Percentiles rank a stretch among this genome's conserved stretches.
Conservation (phyloP, 139 green algal species). For the Coelastrella sp. region DNA sequence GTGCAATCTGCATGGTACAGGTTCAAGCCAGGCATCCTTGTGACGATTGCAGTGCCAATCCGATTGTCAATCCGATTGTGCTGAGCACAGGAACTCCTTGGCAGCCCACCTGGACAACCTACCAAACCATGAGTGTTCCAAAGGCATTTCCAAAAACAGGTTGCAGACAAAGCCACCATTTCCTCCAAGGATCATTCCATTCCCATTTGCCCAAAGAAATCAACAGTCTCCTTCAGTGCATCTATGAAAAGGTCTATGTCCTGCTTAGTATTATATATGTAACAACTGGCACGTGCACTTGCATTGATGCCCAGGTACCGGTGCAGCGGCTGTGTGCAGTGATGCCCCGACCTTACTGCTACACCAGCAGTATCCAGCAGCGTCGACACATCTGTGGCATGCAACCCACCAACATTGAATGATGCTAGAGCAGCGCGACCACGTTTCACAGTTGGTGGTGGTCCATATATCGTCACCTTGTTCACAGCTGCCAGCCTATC, state of each 20-base stretch:
- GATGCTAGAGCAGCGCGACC: slow-evolving; percentile 85
- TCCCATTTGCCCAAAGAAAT: slow-evolving; percentile 82
- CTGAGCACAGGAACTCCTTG: no score
- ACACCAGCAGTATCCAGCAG: slow-evolving; percentile 91
- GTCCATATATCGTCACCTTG: slow-evolving; percentile 91
- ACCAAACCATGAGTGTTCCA: no score
- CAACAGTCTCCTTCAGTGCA: slow-evolving; percentile 84
- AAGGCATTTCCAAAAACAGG: neutral
- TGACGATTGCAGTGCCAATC: no score
- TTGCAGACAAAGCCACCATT: neutral
- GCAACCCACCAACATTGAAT: slow-evolving; percentile 98
- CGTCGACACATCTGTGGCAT: slow-evolving; percentile 96
- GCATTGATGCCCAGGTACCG: slow-evolving; percentile 84
- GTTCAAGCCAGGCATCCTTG: no score
- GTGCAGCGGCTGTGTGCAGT: slow-evolving; percentile 98
- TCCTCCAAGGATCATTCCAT: slow-evolving; percentile 9
- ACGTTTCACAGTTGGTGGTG: slow-evolving; percentile 54
- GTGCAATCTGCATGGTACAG: no score
- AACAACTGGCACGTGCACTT: slow-evolving; percentile 86
- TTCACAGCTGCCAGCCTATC: slow-evolving; percentile 74
- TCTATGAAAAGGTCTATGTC: slow-evolving; percentile 95
- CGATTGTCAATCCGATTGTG: no score
- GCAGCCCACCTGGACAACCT: no score
- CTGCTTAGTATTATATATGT: slow-evolving; percentile 95
- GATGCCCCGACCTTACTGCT: slow-evolving; percentile 94